Evolutionary conservation across 2,329 filamentous ascomycete genomes (phyloP).

Genomic region (Cladophialophora carrionii): DNA sequence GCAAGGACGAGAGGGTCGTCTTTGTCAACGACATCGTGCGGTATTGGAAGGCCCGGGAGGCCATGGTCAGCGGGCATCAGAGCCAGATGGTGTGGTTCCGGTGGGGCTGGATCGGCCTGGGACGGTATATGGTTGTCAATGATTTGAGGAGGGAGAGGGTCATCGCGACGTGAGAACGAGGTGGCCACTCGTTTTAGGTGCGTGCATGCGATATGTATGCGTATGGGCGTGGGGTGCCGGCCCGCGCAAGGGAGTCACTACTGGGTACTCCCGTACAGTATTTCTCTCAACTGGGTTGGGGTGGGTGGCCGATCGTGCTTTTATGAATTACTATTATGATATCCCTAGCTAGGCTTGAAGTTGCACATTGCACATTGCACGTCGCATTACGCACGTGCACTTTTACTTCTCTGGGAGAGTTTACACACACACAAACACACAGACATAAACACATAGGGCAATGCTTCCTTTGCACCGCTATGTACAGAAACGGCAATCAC

Average conservation of each 20-base stretch:
- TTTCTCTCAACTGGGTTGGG: not conserved
- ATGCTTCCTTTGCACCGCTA: not conserved
- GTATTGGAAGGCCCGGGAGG: constrained; percentile 71
- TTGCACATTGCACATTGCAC: not conserved
- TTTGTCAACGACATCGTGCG: constrained; percentile 69
- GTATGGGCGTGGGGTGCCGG: not conserved
- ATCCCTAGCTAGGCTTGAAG: not conserved
- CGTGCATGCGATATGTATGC: not conserved
- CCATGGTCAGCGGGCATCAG: constrained; percentile 87
- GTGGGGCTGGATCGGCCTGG: constrained; percentile 90
- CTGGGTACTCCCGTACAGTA: no score
- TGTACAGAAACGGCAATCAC: not conserved
- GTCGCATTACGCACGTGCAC: not conserved
- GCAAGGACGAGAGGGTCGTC: constrained; percentile 61
- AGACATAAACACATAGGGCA: not conserved
- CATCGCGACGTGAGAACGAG: constrained; percentile 31
- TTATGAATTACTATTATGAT: not conserved
- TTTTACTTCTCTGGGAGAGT: not conserved
- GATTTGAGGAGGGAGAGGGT: constrained; percentile 69
- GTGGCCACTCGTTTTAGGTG: not conserved
- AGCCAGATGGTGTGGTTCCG: constrained; percentile 99
- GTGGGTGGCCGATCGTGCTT: not conserved
- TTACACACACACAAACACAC: not conserved
- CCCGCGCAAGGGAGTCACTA: not conserved
- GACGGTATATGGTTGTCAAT: constrained; percentile 94